Base-by-base conservation (phyloP, 129 eudicot genomes). In the Sambucus nigra region DNA sequence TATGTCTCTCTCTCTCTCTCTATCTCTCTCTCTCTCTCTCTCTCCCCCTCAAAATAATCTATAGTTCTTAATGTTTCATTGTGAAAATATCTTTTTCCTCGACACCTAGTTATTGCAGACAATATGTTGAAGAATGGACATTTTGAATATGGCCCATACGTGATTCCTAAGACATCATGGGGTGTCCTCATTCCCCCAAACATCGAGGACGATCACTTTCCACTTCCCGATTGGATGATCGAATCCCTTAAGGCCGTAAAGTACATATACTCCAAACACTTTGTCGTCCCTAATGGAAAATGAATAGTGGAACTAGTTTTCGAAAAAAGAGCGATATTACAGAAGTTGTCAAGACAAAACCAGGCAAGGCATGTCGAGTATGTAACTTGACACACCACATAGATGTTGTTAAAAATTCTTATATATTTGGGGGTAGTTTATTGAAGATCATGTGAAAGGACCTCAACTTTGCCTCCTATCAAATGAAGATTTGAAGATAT, bases 111-210 rank as follows among this genome's bases (percentile, higher is more conserved):
- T 25, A 11, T 17, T 64, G 65, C 69, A 89, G 97, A 50, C 14
- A 89, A 81, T 52, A 47, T 85, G 88, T 57, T 89, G 70, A 84
- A 81, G 69, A 89, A 85, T 23, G 98, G 88, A 26, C 71, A 83
- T 69, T 92, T 92, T 32, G 99, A 87, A 67, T 84, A 86, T 59
- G 99, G 99, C 35, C 96, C 99, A 21, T 92, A 65, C 48, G 83
- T 92, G n/a, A 68, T 86, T 51, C 87, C 86, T 7, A 86, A 73
- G 44, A 70, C 94, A 19, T 45, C 74, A 21, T 71, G 84, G 61
- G 96, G 99, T 7, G 94, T 80, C 51, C 71, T 92, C 25, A 77
- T 82, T 68, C 96, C 99, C 15, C 94, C 99, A 14, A 77, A 77
- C 78, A 69, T 86, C 14, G 96, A 92, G 71, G 99, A 92, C 32